phyloP scores from a whole-genome alignment of 768 basidiomycete species.

The Dioszegia hungarica region DNA sequence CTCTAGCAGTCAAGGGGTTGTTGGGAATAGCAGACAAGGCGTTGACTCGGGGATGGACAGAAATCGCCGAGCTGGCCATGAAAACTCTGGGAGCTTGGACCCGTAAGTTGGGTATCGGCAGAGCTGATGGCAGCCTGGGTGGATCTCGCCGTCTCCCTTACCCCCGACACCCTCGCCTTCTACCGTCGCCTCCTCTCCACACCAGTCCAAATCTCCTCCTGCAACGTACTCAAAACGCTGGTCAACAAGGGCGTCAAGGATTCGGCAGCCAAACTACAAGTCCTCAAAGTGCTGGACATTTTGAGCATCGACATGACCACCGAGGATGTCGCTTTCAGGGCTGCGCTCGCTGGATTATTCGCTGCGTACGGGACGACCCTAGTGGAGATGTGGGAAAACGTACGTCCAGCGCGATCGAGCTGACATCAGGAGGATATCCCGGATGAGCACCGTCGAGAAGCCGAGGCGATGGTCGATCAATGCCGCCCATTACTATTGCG shows the following conservation, averaged over 20 bases:
- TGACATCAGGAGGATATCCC: slow-evolving; percentile 47
- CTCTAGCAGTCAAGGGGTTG: slow-evolving; percentile 80
- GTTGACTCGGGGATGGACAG: slow-evolving; percentile 52
- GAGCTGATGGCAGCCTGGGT: slow-evolving; percentile 72
- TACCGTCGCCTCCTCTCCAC: slow-evolving; percentile 76
- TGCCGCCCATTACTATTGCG: slow-evolving; percentile 75
- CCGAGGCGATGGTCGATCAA: slow-evolving; percentile 60
- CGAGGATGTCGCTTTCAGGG: slow-evolving; percentile 81
- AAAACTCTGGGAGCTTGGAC: slow-evolving; percentile 89
- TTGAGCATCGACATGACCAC: slow-evolving; percentile 76
- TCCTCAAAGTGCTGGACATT: slow-evolving; percentile 82
- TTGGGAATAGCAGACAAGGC: slow-evolving; percentile 69
- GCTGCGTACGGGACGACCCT: slow-evolving; percentile 78
- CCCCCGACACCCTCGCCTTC: slow-evolving; percentile 76
- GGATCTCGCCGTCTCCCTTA: slow-evolving; percentile 93
- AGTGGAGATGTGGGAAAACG: slow-evolving; percentile 72
- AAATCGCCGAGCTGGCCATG: slow-evolving; percentile 88
- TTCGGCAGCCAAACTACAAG: slow-evolving; percentile 77
- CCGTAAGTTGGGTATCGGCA: slow-evolving; percentile 58
- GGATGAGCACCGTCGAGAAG: slow-evolving; percentile 62
- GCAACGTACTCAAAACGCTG: slow-evolving; percentile 72
- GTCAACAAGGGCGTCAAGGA: slow-evolving; percentile 92
- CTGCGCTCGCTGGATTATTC: slow-evolving; percentile 76
- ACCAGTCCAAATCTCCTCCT: slow-evolving; percentile 70
- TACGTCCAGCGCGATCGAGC: slow-evolving; percentile 46